Percentiles rank a stretch among this genome's conserved stretches.
Conservation (phyloP, 2,329 filamentous ascomycete species). For the Nothophoma quercina region DNA sequence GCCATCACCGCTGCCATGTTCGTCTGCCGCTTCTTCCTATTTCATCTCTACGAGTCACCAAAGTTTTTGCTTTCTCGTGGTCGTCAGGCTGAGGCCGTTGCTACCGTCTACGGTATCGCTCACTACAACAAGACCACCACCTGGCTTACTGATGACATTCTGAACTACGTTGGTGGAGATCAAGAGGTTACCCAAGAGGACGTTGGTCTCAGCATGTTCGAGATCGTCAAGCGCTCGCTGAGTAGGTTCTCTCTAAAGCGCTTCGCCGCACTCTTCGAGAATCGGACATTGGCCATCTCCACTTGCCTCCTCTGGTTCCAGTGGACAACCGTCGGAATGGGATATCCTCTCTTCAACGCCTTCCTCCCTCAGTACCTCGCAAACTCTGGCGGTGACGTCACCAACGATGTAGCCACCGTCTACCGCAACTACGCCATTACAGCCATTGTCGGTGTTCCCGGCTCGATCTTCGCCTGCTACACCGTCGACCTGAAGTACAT, state of each 20-base stretch:
- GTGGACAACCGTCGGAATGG: conserved; percentile 85
- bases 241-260: conserved; percentile 72
- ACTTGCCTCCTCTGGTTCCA: conserved; percentile 73
- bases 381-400: conserved; percentile 55
- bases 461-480: conserved; percentile 76
- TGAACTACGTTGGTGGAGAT: conserved; percentile 62
- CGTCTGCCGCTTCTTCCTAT: conserved; percentile 77
- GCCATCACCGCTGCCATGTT: conserved; percentile 80
- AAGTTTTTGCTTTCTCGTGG: conserved; percentile 82
- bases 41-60: conserved; percentile 84
- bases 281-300: conserved; percentile 56
- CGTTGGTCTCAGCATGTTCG: conserved; percentile 49
- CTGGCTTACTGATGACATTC: conserved; percentile 71
- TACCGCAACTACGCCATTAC: conserved; percentile 88
- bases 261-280: conserved; percentile 68
- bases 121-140: conserved; percentile 65
- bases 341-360: conserved; percentile 86
- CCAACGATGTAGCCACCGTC: conserved; percentile 48
- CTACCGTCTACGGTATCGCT: conserved; percentile 80
- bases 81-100: conserved; percentile 79
- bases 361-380: conserved; percentile 88
- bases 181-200: conserved; percentile 50
- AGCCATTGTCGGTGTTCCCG: conserved; percentile 77
- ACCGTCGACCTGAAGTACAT: conserved; percentile 75
- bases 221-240: conserved; percentile 67